phyloP scores from a whole-genome alignment of 495 filamentous ascomycete genomes.

The Aspergillus ellipticus region DNA sequence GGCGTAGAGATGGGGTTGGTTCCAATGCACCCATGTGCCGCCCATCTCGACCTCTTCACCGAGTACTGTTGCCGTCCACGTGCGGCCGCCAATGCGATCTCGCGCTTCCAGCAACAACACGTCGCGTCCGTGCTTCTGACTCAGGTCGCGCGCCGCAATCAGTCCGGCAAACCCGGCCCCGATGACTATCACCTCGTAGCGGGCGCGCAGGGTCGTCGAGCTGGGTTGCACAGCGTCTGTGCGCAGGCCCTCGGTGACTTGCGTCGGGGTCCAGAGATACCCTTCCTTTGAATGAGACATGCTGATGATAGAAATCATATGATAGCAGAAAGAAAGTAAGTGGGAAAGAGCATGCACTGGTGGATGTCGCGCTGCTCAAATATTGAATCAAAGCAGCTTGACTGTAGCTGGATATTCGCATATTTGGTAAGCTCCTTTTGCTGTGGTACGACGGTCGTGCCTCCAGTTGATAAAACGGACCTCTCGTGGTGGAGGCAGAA shows the following conservation, averaged over 20 bases:
- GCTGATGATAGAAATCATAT: no score
- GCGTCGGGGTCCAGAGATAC: constrained; percentile 8
- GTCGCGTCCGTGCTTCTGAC: constrained; percentile 7
- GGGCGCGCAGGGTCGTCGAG: background rate
- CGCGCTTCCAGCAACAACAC: constrained; percentile 32
- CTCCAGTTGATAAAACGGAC: no score
- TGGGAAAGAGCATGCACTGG: background rate
- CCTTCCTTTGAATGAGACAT: constrained; percentile 15
- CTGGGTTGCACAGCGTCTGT: constrained; percentile 1
- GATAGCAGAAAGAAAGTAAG: no score
- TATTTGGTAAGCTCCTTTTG: background rate
- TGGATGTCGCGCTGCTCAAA: no score
- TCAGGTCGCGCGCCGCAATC: constrained; percentile 24
- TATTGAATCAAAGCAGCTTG: no score
- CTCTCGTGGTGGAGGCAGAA: no score
- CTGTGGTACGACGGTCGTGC: background rate
- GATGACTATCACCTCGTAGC: constrained; percentile 25
- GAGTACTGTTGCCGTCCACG: constrained; percentile 20
- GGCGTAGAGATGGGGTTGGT: constrained; percentile 20
- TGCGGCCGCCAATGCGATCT: constrained; percentile 32
- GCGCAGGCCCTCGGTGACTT: constrained; percentile 1
- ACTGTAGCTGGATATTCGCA: background rate
- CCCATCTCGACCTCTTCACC: constrained; percentile 29
- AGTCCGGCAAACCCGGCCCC: constrained; percentile 27
- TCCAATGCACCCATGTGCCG: constrained; percentile 30